A percentile compares a stretch with the other conserved stretches of the same genome.
Evolutionary conservation across 352 stramenopile species (phyloP).

Genomic region (Phytophthora foliorum): DNA sequence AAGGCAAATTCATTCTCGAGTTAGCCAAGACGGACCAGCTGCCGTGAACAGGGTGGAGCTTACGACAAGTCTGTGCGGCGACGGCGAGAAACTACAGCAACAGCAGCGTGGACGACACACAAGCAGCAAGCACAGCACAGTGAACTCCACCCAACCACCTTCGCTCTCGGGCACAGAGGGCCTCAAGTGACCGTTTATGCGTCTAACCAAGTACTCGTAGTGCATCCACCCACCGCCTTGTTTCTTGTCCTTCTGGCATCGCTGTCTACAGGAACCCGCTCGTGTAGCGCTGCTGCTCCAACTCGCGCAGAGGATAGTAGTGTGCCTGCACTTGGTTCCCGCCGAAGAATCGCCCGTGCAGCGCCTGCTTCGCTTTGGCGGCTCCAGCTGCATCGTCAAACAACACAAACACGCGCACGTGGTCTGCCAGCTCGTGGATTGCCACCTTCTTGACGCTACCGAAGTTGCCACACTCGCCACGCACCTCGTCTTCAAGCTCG

Average conservation of each 20-base stretch:
- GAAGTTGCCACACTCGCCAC: slow-evolving; percentile 72
- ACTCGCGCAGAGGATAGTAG: slow-evolving; percentile 65
- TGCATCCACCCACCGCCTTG: slow-evolving; percentile 23
- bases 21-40: slow-evolving; percentile 89
- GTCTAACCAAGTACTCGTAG: slow-evolving; percentile 26
- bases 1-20: slow-evolving; percentile 97
- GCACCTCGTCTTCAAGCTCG: slow-evolving; percentile 75
- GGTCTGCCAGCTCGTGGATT: slow-evolving; percentile 69
- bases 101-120: slow-evolving; percentile 42
- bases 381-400: slow-evolving; percentile 62
- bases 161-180: slow-evolving; percentile 14
- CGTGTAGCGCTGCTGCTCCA: slow-evolving; percentile 56
- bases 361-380: slow-evolving; percentile 57
- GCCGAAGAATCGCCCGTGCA: slow-evolving; percentile 82
- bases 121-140: slow-evolving; percentile 34
- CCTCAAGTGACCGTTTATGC: slow-evolving; percentile 23
- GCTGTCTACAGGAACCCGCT: slow-evolving; percentile 60
- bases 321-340: slow-evolving; percentile 77
- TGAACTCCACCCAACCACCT: slow-evolving; percentile 18
- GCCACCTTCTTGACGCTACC: slow-evolving; percentile 63
- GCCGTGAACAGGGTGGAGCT: slow-evolving; percentile 35
- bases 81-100: slow-evolving; percentile 33
- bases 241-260: slow-evolving; percentile 7
- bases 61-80: slow-evolving; percentile 16
- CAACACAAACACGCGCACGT: slow-evolving; percentile 85